These are phyloP conservation scores for Ustilago shanxiensis DNA, from an alignment of 1,284 basidiomycete species.

Conservation along the genomic window DNA sequence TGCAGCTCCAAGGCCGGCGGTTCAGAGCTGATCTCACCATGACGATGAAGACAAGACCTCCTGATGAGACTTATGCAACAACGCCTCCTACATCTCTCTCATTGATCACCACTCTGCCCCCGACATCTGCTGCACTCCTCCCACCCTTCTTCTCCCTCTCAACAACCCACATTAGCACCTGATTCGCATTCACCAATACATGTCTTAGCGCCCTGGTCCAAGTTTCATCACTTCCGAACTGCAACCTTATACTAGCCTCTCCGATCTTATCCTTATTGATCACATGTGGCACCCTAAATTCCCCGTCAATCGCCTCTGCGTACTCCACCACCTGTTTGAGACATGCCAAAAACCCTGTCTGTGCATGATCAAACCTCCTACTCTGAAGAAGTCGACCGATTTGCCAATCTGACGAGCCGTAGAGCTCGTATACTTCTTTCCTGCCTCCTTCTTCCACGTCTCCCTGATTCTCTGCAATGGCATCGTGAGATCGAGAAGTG, in stretches of 20 bases:
- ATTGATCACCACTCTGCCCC: constrained; percentile 14
- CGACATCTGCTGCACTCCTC: not conserved
- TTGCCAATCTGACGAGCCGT: constrained; percentile 75
- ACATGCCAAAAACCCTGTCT: constrained; percentile 95
- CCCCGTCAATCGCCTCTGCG: constrained; percentile 77
- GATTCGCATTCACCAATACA: constrained; percentile 77
- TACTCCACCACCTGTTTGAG: constrained; percentile 89
- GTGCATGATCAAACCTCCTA: constrained; percentile 92
- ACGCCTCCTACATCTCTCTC: constrained; percentile 18
- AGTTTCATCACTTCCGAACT: constrained; percentile 88
- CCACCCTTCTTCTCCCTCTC: constrained; percentile 23
- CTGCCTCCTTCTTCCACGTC: constrained; percentile 21
- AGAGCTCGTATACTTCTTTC: constrained; percentile 59
- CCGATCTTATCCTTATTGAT: constrained; percentile 95
- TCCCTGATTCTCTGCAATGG: not conserved
- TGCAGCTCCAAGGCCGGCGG: too few relatives aligned
- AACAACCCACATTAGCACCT: constrained; percentile 46
- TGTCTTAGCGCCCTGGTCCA: constrained; percentile 95
- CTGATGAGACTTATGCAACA: not conserved
- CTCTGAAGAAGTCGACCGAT: constrained; percentile 89
- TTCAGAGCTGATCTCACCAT: not conserved
- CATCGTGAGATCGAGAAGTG: not conserved
- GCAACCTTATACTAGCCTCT: constrained; percentile 90
- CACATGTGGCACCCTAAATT: constrained; percentile 86
- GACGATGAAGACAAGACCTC: too few relatives aligned